A percentile compares a stretch with the other conserved stretches of the same genome.
Conservation (phyloP, 176 grass and related monocot genomes). For the Tillandsia leiboldiana region DNA sequence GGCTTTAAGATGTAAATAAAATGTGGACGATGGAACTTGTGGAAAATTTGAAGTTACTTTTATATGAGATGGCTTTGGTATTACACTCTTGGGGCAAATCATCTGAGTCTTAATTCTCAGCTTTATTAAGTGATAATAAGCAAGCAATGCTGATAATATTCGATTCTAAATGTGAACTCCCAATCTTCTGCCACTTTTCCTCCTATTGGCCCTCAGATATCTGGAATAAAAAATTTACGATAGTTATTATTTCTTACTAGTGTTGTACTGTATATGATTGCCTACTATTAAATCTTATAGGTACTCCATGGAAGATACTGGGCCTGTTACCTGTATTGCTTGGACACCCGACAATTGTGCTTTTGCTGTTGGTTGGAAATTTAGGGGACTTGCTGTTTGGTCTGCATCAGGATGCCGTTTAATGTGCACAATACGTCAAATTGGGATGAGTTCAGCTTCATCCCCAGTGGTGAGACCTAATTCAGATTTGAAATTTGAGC, state of each 20-base stretch:
- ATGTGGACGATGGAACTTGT: too few relatives aligned
- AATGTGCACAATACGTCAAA: constrained; percentile 96
- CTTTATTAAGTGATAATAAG: too few relatives aligned
- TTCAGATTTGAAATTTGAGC: constrained; percentile 59
- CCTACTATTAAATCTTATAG: constrained; percentile 23
- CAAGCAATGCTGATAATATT: too few relatives aligned
- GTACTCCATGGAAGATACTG: constrained; percentile 95
- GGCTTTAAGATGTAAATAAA: too few relatives aligned
- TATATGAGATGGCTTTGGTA: too few relatives aligned
- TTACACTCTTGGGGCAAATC: too few relatives aligned
- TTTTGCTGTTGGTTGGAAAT: constrained; percentile 96
- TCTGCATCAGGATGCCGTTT: constrained; percentile 89
- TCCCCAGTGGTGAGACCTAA: constrained; percentile 66
- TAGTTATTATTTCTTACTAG: background rate
- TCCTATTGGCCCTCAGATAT: background rate
- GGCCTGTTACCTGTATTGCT: constrained; percentile 85
- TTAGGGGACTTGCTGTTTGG: constrained; percentile 93
- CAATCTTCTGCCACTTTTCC: too few relatives aligned
- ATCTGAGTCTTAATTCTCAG: too few relatives aligned
- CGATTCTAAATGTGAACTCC: too few relatives aligned
- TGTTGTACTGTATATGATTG: too few relatives aligned
- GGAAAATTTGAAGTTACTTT: too few relatives aligned
- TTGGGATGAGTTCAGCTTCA: constrained; percentile 57
- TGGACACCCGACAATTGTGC: constrained; percentile 97
- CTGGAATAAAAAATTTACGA: background rate